Base-by-base conservation (phyloP, 371 early-diverging fungal genomes). In the Rhizopus delemar region DNA sequence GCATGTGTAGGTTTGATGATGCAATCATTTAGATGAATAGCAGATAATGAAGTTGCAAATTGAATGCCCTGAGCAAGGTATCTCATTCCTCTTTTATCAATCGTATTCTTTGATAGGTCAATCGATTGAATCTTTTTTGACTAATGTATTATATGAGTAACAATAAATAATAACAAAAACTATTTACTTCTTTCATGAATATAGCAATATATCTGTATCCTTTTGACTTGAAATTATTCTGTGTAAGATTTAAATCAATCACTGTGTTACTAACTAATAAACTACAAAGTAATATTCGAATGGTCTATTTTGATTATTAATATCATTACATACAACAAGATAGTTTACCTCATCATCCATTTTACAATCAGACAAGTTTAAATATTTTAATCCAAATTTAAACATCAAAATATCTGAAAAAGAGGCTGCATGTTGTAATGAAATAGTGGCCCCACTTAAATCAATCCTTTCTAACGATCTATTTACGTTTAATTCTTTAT, bases 21-120 rank as follows among this genome's bases (percentile, higher is more conserved):
- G 57, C 88, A 88, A 5, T 77, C 70, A 62, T 89, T 85, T 60
- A 90, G 62, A 49, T 71, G 75, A 12, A 90, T 60, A 3, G 68
- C 75, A 31, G 78, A 73, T 2, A 90, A 60, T 11, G 80, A 71
- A 2, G 80, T 68, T 22, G 81, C 77, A 49, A 62, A 28, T n/a
- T 59, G 51, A 28, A 89, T 58, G 0, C 85, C 86, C 57, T 85
- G 86, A 5, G 81, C 70, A 9, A 90, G 56, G 56, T 81, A 88
- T 9, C 80, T 72, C 36, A 82, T 57, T 6, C 83, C 76, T 41
- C 74, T 75, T 51, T 77, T 79, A 56, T 90, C 91, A 36, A 68
- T 65, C 12, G 60, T 52, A n/a, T 59, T 63, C 13, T 62, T 51
- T 51, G 77, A 73, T 39, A 80, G 52, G 48, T 77, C 66, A 8